Base-by-base conservation (phyloP, 2,329 filamentous ascomycete species). In the Beauveria caledonica region DNA sequence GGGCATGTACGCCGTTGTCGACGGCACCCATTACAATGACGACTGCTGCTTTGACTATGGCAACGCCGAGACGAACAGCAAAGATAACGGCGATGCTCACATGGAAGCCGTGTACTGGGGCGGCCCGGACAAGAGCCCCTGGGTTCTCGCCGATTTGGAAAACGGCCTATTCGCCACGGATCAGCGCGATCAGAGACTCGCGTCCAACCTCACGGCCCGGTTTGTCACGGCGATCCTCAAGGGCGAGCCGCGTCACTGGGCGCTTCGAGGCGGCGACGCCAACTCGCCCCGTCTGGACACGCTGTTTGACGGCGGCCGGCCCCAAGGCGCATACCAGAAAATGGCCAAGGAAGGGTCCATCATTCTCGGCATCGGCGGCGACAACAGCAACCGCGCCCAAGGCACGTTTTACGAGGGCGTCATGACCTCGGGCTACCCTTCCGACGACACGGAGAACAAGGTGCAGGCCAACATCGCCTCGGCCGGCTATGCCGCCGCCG, bases 41-140 rank as follows among this genome's bases (percentile, higher is more conserved):
- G 76, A 62, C 7, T 85, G 82, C 72, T 86, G 77, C 67, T 83
- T 82, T 64, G 80, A 84, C 69, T 84, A 83, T 54, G 81, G 81
- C 51, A 84, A 84, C 52, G 81, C 80, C 50, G 82, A 85, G 72
- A 77, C 74, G 3, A 83, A 65, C 68, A 79, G 68, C 61, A 63
- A 3, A 1, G 81, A 84, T 62, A 81, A 83, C 0, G 86, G 85
- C 3, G 79, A 81, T 58, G 85, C 82, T 17, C 84, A 87, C 66
- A 88, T 88, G 85, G 86, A 88, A 68, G 82, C 85, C 59, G 82
- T 88, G 61, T 88, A 87, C 76, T 87, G 78, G 65, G 85, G 86
- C 1, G 85, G 86, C 9, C 60, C 80, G 2, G 85, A 84, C 49
- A 77, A 65, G 48, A 85, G 86, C 0, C 86, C 86, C 0, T 88